Conservation (phyloP, 495 filamentous ascomycete genomes). For the Filosporella fistucella region DNA sequence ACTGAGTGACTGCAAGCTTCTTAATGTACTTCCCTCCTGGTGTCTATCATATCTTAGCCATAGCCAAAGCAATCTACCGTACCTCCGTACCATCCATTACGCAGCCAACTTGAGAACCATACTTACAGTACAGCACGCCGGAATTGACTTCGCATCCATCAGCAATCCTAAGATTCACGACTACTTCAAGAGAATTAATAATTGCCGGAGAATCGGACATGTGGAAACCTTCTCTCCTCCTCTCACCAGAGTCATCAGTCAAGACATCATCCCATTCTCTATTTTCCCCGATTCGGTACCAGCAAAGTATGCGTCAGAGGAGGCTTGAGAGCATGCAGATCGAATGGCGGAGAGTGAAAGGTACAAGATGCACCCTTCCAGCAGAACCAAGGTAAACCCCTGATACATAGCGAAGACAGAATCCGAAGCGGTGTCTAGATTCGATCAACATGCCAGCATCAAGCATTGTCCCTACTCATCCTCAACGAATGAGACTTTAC, state of each 20-base stretch:
- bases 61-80: no score
- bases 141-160: neutral
- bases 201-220: neutral
- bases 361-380: constrained; percentile 4
- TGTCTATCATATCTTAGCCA: no score
- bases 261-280: constrained; percentile 3
- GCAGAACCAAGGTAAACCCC: neutral
- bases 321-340: constrained; percentile 3
- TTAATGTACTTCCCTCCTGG: no score
- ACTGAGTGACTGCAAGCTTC: no score
- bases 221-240: no score
- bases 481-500: neutral
- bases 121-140: no score
- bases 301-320: constrained; percentile 16
- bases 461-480: no score
- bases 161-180: neutral
- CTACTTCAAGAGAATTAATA: neutral
- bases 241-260: neutral
- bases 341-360: constrained; percentile 12
- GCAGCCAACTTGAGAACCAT: no score
- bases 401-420: constrained; percentile 5
- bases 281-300: neutral
- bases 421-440: no score
- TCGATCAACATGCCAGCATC: no score
- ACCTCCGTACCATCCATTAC: no score